Evolutionary conservation across 805 yeast genomes (phyloP).

Genomic region (Debaryomyces tyrocola): DNA sequence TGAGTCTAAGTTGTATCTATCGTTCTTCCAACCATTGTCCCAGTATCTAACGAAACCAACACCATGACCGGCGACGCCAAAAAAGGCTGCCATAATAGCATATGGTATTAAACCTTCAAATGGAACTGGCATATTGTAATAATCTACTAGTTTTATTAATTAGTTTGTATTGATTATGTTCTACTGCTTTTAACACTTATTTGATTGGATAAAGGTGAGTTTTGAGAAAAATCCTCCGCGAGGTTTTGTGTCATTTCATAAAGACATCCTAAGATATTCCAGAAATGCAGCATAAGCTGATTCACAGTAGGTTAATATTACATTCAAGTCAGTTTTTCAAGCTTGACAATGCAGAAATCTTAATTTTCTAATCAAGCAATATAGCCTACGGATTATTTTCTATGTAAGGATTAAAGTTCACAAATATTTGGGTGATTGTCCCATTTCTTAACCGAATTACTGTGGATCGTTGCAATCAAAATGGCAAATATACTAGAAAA

Average conservation of each 20-base stretch:
- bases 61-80: slow-evolving; percentile 47
- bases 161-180: not conserved
- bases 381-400: too few relatives aligned
- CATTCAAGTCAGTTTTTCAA: too few relatives aligned
- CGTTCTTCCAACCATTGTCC: slow-evolving; percentile 51
- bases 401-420: too few relatives aligned
- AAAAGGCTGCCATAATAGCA: slow-evolving; percentile 46
- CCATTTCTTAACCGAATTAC: too few relatives aligned
- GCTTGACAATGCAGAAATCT: too few relatives aligned
- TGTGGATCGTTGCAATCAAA: too few relatives aligned
- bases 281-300: too few relatives aligned
- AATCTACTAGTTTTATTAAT: not conserved
- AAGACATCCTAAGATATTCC: too few relatives aligned
- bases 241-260: not conserved
- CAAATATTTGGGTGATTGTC: too few relatives aligned
- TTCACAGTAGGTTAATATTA: too few relatives aligned
- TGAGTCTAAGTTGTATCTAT: slow-evolving; percentile 42
- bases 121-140: slow-evolving; percentile 41
- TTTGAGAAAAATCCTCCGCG: not conserved
- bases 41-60: slow-evolving; percentile 45
- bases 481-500: too few relatives aligned
- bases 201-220: slow-evolving; percentile 4
- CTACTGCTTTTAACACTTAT: not conserved
- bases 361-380: too few relatives aligned
- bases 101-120: slow-evolving; percentile 49